phyloP scores from a whole-genome alignment of 1,284 basidiomycete species.

The Sanghuangporus baumii region DNA sequence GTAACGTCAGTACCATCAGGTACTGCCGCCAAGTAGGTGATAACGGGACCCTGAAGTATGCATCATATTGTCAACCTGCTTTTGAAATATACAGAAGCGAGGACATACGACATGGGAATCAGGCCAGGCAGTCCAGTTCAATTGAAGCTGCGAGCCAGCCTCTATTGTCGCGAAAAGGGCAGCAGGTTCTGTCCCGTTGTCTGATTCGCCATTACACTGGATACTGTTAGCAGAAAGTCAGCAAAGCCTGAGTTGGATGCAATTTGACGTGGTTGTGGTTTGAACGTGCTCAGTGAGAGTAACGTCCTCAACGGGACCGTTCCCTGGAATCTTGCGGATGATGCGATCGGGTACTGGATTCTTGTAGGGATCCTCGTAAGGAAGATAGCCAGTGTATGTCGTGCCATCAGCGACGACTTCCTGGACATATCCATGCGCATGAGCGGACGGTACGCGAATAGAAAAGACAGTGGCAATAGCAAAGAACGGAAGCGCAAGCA shows the following conservation, averaged over 20 bases:
- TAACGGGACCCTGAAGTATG: conserved; percentile 33
- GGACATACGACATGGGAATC: conserved; percentile 32
- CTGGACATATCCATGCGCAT: conserved; percentile 34
- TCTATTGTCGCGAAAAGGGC: conserved; percentile 38
- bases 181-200: conserved; percentile 37
- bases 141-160: conserved; percentile 35
- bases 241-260: conserved; percentile 8
- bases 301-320: conserved; percentile 33
- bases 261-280: not conserved
- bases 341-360: conserved; percentile 39
- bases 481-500: not conserved
- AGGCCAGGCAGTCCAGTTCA: conserved; percentile 48
- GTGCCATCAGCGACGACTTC: conserved; percentile 28
- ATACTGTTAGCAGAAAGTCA: conserved; percentile 25
- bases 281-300: conserved; percentile 26
- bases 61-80: not conserved
- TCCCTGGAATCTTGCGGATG: conserved; percentile 42
- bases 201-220: conserved; percentile 39
- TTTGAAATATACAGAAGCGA: not conserved
- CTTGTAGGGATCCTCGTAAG: conserved; percentile 33
- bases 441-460: not conserved
- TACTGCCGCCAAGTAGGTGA: conserved; percentile 44
- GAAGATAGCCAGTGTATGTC: conserved; percentile 33
- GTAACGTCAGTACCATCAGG: conserved; percentile 37
- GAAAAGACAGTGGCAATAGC: not conserved